A percentile compares a stretch with the other conserved stretches of the same genome.
phyloP scores from a whole-genome alignment of 2,329 filamentous ascomycete species.

The Hymenoscyphus albidus region DNA sequence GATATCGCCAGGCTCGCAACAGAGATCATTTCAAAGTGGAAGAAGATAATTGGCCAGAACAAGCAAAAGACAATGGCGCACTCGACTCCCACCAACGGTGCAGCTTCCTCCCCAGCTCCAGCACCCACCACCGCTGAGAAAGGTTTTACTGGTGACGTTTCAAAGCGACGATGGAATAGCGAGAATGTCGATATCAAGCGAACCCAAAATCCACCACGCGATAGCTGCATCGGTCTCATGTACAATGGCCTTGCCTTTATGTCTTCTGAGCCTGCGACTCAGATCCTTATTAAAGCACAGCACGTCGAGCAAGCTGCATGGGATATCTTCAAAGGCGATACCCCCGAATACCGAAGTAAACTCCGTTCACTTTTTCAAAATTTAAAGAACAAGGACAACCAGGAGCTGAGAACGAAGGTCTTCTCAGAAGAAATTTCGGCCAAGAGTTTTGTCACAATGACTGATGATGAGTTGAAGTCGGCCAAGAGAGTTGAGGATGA shows the following conservation, averaged over 20 bases:
- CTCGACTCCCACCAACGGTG: constrained; percentile 24
- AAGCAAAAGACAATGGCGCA: constrained; percentile 38
- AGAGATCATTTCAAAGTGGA: constrained; percentile 86
- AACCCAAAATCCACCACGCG: constrained; percentile 69
- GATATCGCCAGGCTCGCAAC: constrained; percentile 73
- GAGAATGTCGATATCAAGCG: constrained; percentile 76
- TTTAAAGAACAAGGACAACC: constrained; percentile 88
- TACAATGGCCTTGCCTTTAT: constrained; percentile 82
- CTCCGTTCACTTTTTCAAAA: constrained; percentile 92
- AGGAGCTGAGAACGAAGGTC: constrained; percentile 70
- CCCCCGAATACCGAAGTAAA: constrained; percentile 75
- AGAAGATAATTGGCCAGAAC: constrained; percentile 67
- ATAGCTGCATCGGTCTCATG: constrained; percentile 84
- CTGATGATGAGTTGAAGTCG: constrained; percentile 85
- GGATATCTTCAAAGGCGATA: constrained; percentile 65
- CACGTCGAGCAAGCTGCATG: constrained; percentile 81
- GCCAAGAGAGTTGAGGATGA: constrained; percentile 76
- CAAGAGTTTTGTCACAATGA: constrained; percentile 78
- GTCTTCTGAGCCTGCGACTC: constrained; percentile 66
- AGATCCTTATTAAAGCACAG: constrained; percentile 69
- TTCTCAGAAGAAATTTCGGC: constrained; percentile 69
- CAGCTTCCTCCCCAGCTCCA: constrained; percentile 33
- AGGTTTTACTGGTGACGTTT: constrained; percentile 59
- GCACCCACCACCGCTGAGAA: constrained; percentile 41
- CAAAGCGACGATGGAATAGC: constrained; percentile 77